A percentile compares a stretch with the other conserved stretches of the same genome.
These are phyloP conservation scores for Penicillium coprophilum DNA, from an alignment of 495 filamentous ascomycete species.

Conservation along the genomic window DNA sequence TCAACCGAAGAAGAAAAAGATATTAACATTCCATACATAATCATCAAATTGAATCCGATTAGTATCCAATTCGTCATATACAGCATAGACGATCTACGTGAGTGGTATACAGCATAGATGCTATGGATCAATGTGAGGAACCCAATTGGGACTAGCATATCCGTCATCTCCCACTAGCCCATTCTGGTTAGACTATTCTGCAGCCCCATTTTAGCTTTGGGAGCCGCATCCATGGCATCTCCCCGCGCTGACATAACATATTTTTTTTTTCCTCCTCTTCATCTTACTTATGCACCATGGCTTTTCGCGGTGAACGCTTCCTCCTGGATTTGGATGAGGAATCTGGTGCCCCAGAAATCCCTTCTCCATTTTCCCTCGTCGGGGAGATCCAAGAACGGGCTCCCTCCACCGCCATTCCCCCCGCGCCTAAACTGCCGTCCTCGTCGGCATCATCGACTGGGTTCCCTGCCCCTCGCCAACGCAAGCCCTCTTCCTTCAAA, in stretches of 20 bases:
- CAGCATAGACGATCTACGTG: background rate
- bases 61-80: background rate
- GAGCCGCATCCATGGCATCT: constrained; percentile 38
- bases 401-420: constrained; percentile 52
- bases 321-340: constrained; percentile 52
- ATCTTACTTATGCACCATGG: constrained; percentile 44
- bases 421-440: constrained; percentile 57
- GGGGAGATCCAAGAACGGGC: constrained; percentile 76
- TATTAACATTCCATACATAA: background rate
- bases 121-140: constrained; percentile 7
- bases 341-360: constrained; percentile 21
- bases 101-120: constrained; percentile 14
- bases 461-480: constrained; percentile 83
- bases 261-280: constrained; percentile 23
- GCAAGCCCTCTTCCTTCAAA: constrained; percentile 74
- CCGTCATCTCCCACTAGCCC: constrained; percentile 14
- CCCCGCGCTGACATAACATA: constrained; percentile 33
- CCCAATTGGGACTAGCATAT: constrained; percentile 30
- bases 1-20: too few relatives aligned
- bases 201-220: constrained; percentile 40
- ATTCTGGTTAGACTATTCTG: constrained; percentile 18
- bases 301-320: constrained; percentile 61
- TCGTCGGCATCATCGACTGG: constrained; percentile 56
- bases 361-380: constrained; percentile 53
- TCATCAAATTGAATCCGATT: background rate